Evolutionary conservation across 2,329 filamentous ascomycete genomes (phyloP), one percentile per base, ranked within the genome.

Genomic region (Exophiala dermatitidis): DNA sequence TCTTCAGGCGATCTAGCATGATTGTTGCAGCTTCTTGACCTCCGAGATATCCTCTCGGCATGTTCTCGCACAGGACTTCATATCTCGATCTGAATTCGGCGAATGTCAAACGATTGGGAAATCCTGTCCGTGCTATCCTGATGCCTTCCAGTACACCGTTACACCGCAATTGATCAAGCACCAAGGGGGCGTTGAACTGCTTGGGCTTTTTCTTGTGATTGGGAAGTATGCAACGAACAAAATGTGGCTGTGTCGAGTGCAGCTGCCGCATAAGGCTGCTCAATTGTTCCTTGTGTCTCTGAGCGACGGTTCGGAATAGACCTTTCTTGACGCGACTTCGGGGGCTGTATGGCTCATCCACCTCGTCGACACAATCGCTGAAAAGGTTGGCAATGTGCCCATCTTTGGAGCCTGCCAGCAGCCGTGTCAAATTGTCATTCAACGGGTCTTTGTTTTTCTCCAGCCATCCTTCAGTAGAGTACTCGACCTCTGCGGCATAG

Each of bases 131-230:
- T 28, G 93, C 93, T 69, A 98, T 98, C 57, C 93, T 83, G 65
- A 98, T 98, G 58, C 93, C 93, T 72, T 98, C 93, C n/a, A 98
- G 77, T 2, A 98, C 93, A 86, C 93, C 93, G 68, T 98, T 98
- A 72, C 93, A 98, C 48, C 93, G 84, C n/a, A 98, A 75, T 68
- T 98, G 94, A 65, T 98, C 93, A 4, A 98, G 78, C 1, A 98
- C 94, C n/a, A 98, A 80, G 2, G 90, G 82, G 2, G 88, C 88
- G 66, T 86, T 88, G 69, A 97, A 89, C 66, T 90, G 86, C 71
- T 98, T 98, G 0, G 93, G 89, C 28, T 85, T 81, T 72, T 98
- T 98, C 72, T 95, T 96, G 75, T 98, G 93, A 66, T 98, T 98
- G 2, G 93, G 94, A 55, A 98, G 78, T 58, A 98, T 98, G 67